Evolutionary conservation across 2,329 filamentous ascomycete species (phyloP), one percentile per base, ranked within the genome.

Genomic region (Arthrinium puccinioides): DNA sequence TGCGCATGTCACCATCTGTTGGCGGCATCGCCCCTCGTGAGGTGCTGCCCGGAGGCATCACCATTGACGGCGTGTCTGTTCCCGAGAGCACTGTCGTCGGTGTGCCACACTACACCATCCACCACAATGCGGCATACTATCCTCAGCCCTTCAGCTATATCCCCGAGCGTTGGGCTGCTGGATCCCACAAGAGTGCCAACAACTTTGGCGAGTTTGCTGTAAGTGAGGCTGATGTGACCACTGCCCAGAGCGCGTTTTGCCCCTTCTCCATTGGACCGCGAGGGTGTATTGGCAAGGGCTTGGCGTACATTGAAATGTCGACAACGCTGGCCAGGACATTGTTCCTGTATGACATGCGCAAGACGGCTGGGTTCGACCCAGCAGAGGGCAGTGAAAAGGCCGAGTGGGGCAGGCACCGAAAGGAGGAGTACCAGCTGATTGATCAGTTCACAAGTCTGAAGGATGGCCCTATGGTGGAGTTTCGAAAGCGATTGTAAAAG

Each of bases 371-470:
- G 2, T 54, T 47, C 7, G 74, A 74, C 41, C 67, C 70, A 4
- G 72, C 69, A 8, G 71, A 78, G 61, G 74, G 75, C 6, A 60
- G 58, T 30, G 46, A 54, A 3, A 63, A 61, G 21, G 52, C 64
- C 7, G 74, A 71, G 51, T 72, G 63, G 62, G 78, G 77, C 0
- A 64, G 78, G 31, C 67, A 78, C 38, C 65, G 71, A 32, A 53
- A 52, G 14, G 62, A 53, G 2, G 84, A 87, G 66, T 85, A 80
- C 57, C 82, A 86, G 64, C 62, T 87, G 39, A 61, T 72, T 36
- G 84, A 88, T 54, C 81, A 76, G 14, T 87, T 88, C 58, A 85
- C 83, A 21, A 84, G 80, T 49, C 65, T 74, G 49, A 88, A 87
- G 64, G 72, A 83, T 50, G 84, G 84, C 1, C 78, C 80, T 1